phyloP scores from a whole-genome alignment of 352 stramenopile species.

The Phytophthora quininea region DNA sequence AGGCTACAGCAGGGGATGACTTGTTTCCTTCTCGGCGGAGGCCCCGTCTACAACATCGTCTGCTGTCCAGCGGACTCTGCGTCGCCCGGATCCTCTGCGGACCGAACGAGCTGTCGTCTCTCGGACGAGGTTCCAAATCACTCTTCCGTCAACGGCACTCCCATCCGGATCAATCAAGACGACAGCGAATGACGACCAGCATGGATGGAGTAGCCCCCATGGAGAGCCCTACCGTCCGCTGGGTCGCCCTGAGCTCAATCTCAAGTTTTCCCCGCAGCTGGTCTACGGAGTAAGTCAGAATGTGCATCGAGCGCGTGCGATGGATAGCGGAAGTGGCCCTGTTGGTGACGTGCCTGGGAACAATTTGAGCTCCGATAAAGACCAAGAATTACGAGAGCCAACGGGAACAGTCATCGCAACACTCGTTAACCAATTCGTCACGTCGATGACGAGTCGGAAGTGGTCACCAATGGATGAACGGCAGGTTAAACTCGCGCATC shows the following conservation, averaged over 20 bases:
- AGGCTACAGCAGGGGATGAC: background rate
- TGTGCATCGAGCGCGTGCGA: conserved; percentile 28
- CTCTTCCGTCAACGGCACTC: conserved; percentile 22
- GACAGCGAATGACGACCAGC: conserved; percentile 21
- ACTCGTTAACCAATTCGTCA: conserved; percentile 28
- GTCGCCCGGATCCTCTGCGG: conserved; percentile 14
- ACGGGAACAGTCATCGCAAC: conserved; percentile 9
- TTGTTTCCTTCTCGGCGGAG: too few relatives aligned
- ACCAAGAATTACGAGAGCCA: conserved; percentile 18
- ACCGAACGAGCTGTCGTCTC: conserved; percentile 59
- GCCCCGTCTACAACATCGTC: background rate
- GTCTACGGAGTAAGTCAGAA: conserved; percentile 44
- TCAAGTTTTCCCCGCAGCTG: conserved; percentile 71
- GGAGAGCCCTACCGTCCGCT: conserved; percentile 73
- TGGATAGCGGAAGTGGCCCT: conserved; percentile 12
- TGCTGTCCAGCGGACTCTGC: background rate
- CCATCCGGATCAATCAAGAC: conserved; percentile 5
- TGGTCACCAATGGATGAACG: conserved; percentile 46
- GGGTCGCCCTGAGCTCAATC: conserved; percentile 64
- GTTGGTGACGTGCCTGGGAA: background rate
- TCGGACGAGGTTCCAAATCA: conserved; percentile 63
- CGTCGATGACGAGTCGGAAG: conserved; percentile 32
- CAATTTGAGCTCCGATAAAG: conserved; percentile 19
- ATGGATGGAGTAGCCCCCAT: conserved; percentile 74
- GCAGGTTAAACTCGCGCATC: conserved; percentile 54